phyloP scores from a whole-genome alignment of 2,329 filamentous ascomycete genomes.

The Harringtonia lauricola region DNA sequence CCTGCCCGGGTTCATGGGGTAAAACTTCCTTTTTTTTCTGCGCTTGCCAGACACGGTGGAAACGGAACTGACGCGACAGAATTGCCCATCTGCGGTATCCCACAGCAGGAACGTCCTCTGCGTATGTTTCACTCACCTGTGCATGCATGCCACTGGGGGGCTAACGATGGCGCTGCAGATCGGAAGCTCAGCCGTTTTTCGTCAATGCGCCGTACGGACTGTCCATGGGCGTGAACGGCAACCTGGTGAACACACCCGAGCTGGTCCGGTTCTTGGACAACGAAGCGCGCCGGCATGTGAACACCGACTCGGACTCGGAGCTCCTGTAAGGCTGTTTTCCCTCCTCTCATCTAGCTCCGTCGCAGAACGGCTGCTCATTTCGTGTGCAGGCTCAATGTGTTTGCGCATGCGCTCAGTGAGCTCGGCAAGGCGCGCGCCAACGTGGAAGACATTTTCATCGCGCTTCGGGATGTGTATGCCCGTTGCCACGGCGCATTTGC shows the following conservation, averaged over 20 bases:
- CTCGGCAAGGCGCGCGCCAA: constrained; percentile 80
- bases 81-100: constrained; percentile 82
- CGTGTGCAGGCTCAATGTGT: constrained; percentile 87
- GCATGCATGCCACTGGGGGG: too few species aligned
- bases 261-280: constrained; percentile 62
- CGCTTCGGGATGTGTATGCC: constrained; percentile 62
- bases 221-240: constrained; percentile 75
- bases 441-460: constrained; percentile 65
- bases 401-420: constrained; percentile 73
- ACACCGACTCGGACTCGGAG: constrained; percentile 83
- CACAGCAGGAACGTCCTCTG: constrained; percentile 67
- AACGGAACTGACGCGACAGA: constrained; percentile 19
- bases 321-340: constrained; percentile 39
- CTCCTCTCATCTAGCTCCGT: background rate
- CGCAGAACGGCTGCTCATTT: too few species aligned
- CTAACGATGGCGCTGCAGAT: too few species aligned
- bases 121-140: too few species aligned
- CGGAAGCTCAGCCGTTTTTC: constrained; percentile 88
- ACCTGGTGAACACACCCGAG: constrained; percentile 67
- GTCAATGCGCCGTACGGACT: constrained; percentile 81
- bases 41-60: background rate
- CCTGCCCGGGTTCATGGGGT: constrained; percentile 73
- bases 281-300: constrained; percentile 76
- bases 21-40: background rate
- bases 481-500: constrained; percentile 70